Base-by-base conservation (phyloP, 352 stramenopile species). In the Globisporangium spinosum region DNA sequence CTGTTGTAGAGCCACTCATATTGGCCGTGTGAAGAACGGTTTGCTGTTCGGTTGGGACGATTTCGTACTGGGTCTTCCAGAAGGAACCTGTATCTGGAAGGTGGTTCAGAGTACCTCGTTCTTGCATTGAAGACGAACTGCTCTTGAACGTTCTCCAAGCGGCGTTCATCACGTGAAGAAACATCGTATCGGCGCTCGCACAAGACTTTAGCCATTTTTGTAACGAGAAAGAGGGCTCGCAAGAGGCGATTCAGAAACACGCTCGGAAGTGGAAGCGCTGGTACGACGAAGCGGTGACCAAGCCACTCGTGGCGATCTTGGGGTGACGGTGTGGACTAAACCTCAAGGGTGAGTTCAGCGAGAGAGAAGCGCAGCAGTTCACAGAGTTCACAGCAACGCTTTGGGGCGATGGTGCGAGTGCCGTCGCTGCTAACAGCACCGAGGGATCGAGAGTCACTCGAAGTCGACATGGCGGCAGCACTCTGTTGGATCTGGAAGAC, bases 241-340 rank as follows among this genome's bases (percentile, higher is more conserved):
- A 63, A 1, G 70, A 82, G 20, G 68, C 64, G 58, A 77, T 77
- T 27, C 71, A 85, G 43, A 67, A 78, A 62, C 79, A 67, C 34
- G 40, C 77, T 13, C 77, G 75, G 27, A 77, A 75, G 27, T 90
- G 79, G 78, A 92, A 83, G 60, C 75, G 70, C 8, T 90, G 84
- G 84, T 76, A 80, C 15, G 65, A 86, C 32, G 82, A 89, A 60
- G 56, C 85, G 0, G 61, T 89, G 0, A 69, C 72, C 4, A 74
- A 77, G 40, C 69, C 78, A 4, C 13, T 89, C 6, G 38, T 72
- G 1, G 70, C 60, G 7, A 53, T 78, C 20, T 51, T 62, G 56
- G 68, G 69, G 12, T 51, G 67, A 17, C 1, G 17, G 43, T 23
- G 27, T 58, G 23, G 60, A 32, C 12, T 60, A 10, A 51, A 22